Percentiles rank a stretch among this genome's conserved stretches.
Conservation (phyloP, 352 stramenopile genomes). For the Blastocystis hominis region DNA sequence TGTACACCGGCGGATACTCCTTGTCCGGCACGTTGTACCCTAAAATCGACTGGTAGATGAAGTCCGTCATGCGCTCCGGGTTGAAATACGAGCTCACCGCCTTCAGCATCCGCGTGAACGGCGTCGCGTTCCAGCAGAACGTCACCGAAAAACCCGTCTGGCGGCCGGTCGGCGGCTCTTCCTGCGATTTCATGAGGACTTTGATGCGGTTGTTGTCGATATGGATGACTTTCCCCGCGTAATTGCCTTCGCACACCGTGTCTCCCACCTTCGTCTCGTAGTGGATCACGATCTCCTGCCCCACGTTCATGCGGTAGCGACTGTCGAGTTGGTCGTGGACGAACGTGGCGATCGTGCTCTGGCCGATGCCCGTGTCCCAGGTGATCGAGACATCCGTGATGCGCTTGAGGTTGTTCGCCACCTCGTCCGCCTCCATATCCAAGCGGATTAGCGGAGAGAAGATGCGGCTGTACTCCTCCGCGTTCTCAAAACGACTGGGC, state of each 20-base stretch:
- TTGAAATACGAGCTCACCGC: slow-evolving; percentile 95
- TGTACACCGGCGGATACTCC: slow-evolving; percentile 64
- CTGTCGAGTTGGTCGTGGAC: not conserved
- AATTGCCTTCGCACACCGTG: slow-evolving; percentile 15
- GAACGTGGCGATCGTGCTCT: slow-evolving; percentile 45
- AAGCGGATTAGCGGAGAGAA: slow-evolving; percentile 97
- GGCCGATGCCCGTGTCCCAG: slow-evolving; percentile 67
- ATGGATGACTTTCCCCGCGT: slow-evolving; percentile 59
- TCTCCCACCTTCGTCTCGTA: not conserved
- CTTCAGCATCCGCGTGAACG: slow-evolving; percentile 96
- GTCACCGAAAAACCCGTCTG: slow-evolving; percentile 87
- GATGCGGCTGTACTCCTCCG: slow-evolving; percentile 97
- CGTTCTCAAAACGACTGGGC: slow-evolving; percentile 82
- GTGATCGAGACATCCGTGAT: slow-evolving; percentile 72
- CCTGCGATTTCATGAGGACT: slow-evolving; percentile 40
- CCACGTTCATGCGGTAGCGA: slow-evolving; percentile 70
- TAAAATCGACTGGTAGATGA: slow-evolving; percentile 97
- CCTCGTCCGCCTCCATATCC: slow-evolving; percentile 67
- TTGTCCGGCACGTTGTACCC: slow-evolving; percentile 90
- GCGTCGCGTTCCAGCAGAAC: slow-evolving; percentile 97
- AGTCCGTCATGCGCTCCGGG: slow-evolving; percentile 90
- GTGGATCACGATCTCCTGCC: slow-evolving; percentile 67
- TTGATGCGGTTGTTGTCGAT: slow-evolving; percentile 61
- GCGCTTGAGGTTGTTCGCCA: slow-evolving; percentile 47
- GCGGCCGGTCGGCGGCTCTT: slow-evolving; percentile 76